Evolutionary conservation across 345 rosid species (phyloP).

Genomic region (Salix arbutifolia): DNA sequence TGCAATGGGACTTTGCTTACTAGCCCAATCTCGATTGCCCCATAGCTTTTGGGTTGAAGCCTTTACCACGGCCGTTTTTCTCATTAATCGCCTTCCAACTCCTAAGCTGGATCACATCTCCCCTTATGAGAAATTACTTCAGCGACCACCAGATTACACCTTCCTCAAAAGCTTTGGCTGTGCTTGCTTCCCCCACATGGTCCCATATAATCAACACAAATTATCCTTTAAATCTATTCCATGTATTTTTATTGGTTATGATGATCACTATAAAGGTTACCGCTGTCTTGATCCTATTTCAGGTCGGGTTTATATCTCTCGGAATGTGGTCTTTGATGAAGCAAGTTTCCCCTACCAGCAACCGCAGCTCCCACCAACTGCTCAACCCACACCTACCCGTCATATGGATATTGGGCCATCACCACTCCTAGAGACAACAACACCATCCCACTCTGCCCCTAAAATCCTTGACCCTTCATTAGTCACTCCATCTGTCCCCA

Average conservation of each 20-base stretch:
- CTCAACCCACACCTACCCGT: neutral
- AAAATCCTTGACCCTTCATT: too few species aligned
- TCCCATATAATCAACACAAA: neutral
- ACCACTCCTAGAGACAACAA: neutral
- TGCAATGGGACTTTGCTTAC: neutral
- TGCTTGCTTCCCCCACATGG: neutral
- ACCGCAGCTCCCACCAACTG: neutral
- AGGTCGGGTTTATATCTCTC: neutral
- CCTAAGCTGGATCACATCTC: neutral
- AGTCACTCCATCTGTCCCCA: neutral
- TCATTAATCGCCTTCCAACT: neutral
- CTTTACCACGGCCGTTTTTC: neutral
- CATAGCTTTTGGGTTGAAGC: neutral
- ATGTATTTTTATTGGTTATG: neutral
- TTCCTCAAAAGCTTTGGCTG: neutral
- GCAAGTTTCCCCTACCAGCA: neutral
- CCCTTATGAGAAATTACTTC: neutral
- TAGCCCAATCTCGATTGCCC: neutral
- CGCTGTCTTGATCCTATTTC: neutral
- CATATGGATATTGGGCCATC: too few species aligned
- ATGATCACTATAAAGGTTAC: neutral
- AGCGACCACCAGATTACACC: neutral
- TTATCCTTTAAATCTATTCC: neutral
- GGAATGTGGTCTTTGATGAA: neutral
- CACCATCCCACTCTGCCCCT: neutral